phyloP scores from a whole-genome alignment of 2,329 filamentous ascomycete genomes.

The Pseudogymnoascus sp. region DNA sequence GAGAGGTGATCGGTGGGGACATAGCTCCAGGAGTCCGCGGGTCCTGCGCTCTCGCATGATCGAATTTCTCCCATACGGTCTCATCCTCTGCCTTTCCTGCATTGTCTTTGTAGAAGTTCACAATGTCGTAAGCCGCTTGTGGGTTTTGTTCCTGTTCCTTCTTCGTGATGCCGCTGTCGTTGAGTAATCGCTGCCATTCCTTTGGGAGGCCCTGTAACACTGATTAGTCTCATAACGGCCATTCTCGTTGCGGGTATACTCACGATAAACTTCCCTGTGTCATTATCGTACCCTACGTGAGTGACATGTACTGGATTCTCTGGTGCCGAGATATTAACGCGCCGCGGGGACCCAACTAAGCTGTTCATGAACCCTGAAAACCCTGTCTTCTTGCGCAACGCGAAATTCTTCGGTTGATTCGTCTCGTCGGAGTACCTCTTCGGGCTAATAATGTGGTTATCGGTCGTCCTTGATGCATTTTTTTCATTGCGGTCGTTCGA shows the following conservation, averaged over 20 bases:
- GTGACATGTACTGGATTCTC: conserved; percentile 97
- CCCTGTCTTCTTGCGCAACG: conserved; percentile 72
- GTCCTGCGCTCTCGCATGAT: conserved; percentile 62
- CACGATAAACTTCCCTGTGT: conserved; percentile 92
- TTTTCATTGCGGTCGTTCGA: conserved; percentile 43
- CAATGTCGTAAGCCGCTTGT: conserved; percentile 89
- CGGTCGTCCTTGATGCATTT: conserved; percentile 35
- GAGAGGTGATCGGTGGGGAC: conserved; percentile 37
- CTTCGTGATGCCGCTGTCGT: conserved; percentile 92
- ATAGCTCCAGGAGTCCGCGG: conserved; percentile 29
- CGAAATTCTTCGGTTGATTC: conserved; percentile 50
- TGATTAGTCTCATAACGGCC: neutral
- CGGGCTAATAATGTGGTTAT: conserved; percentile 42
- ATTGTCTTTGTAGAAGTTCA: conserved; percentile 95
- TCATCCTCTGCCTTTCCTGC: conserved; percentile 67
- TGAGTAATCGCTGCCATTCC: conserved; percentile 94
- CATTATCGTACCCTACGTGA: conserved; percentile 93
- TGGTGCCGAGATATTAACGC: conserved; percentile 90
- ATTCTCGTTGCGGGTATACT: conserved; percentile 16
- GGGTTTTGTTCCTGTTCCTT: conserved; percentile 94
- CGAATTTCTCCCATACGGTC: conserved; percentile 92
- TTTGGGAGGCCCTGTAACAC: conserved; percentile 71
- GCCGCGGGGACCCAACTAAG: conserved; percentile 73
- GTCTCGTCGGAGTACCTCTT: conserved; percentile 76
- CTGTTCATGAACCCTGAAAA: conserved; percentile 84